Conservation (phyloP, 2,329 filamentous ascomycete species). For the Aspergillus melleus region DNA sequence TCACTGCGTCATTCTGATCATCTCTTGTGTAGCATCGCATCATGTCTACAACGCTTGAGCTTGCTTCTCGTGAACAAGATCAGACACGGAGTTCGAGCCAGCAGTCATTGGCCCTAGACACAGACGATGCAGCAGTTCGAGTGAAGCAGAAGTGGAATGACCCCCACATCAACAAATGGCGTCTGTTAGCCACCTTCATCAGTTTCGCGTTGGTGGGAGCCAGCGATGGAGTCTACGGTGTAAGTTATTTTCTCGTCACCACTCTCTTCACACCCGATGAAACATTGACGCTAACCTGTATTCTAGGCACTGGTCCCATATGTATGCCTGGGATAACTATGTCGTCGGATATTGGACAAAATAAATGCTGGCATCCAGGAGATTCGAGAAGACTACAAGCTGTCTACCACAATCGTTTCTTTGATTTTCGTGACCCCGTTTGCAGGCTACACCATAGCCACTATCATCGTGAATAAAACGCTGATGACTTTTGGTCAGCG, state of each 20-base stretch:
- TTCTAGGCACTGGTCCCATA: conserved; percentile 49
- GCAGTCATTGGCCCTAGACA: conserved; percentile 1
- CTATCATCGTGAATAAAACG: conserved; percentile 45
- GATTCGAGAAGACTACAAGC: conserved; percentile 1
- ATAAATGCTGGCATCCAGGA: not conserved
- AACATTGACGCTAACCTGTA: conserved; percentile 7
- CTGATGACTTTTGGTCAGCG: conserved; percentile 60
- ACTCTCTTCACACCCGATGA: not conserved
- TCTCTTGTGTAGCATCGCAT: not conserved
- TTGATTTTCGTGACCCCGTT: conserved; percentile 52
- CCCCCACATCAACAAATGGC: conserved; percentile 18
- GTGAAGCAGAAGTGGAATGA: conserved; percentile 21
- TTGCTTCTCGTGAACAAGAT: conserved; percentile 2
- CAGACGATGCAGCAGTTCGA: conserved; percentile 3
- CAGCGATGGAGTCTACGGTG: conserved; percentile 58
- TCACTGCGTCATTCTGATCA: not conserved
- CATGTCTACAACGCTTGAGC: conserved; percentile 5
- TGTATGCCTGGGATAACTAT: no score
- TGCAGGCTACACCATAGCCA: conserved; percentile 49
- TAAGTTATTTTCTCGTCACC: conserved; percentile 30
- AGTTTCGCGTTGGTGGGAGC: conserved; percentile 57
- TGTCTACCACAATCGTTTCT: conserved; percentile 41
- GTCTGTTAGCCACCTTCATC: conserved; percentile 39
- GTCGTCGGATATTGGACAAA: no score
- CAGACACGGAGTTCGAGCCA: not conserved